Conservation (phyloP, 208 protist species). For the Tritrichomonas foetus region DNA sequence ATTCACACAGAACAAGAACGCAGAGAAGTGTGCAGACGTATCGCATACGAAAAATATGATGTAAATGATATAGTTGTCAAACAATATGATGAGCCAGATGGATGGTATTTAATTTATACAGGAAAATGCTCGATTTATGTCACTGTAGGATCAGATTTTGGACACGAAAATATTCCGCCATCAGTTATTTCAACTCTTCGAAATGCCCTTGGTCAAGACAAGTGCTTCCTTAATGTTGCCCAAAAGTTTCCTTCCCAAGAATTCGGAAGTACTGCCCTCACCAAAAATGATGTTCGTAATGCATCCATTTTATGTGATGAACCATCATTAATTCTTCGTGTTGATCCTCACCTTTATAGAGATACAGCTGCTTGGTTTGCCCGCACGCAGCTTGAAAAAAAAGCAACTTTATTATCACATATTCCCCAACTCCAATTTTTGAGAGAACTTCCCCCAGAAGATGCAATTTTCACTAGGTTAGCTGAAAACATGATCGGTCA, state of each 20-base stretch:
- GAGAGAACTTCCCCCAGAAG: not conserved
- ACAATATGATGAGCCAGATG: slow-evolving; percentile 17
- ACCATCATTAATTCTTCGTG: not conserved
- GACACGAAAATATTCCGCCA: not conserved
- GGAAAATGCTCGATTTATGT: not conserved
- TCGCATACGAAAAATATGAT: not conserved
- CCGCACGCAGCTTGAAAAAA: not conserved
- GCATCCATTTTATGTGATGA: not conserved
- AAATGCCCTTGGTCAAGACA: not conserved
- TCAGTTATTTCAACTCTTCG: not conserved
- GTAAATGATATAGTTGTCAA: slow-evolving; percentile 9
- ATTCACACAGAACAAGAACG: not conserved
- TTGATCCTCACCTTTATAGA: not conserved
- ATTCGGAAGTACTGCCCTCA: not conserved
- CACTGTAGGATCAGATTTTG: not conserved
- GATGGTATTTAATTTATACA: not conserved
- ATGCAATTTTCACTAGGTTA: not conserved
- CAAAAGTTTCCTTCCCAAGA: not conserved
- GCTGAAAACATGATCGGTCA: not conserved
- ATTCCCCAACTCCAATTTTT: not conserved
- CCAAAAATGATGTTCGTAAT: not conserved
- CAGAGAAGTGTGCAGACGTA: not conserved
- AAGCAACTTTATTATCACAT: not conserved
- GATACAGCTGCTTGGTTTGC: slow-evolving; percentile 26
- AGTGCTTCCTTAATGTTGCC: not conserved